Percentiles rank a stretch among this genome's conserved stretches.
Evolutionary conservation across 805 yeast species (phyloP).

Genomic region (Jamesozyma jinghongensis): DNA sequence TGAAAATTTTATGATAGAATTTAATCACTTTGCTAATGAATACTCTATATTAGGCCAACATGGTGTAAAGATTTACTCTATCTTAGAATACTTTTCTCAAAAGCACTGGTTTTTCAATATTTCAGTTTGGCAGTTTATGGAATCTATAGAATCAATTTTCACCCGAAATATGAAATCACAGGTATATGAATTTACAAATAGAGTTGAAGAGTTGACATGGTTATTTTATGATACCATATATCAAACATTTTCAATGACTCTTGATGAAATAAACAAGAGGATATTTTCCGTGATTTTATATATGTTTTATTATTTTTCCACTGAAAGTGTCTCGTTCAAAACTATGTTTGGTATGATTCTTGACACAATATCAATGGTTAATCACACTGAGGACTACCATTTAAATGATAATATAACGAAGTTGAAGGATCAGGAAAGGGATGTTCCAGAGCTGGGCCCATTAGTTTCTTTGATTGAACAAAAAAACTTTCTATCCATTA

Average conservation of each 20-base stretch:
- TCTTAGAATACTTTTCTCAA: slow-evolving; percentile 36
- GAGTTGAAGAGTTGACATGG: slow-evolving; percentile 29
- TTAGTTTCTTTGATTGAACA: not conserved
- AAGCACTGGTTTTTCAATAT: slow-evolving; percentile 53
- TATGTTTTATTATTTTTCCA: slow-evolving; percentile 11
- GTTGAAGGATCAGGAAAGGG: not conserved
- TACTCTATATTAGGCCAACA: slow-evolving; percentile 49
- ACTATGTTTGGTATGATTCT: slow-evolving; percentile 3
- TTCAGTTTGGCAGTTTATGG: slow-evolving; percentile 38
- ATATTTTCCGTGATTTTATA: slow-evolving; percentile 37
- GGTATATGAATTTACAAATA: not conserved
- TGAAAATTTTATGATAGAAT: slow-evolving; percentile 41
- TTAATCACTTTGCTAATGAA: slow-evolving; percentile 39
- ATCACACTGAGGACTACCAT: not conserved
- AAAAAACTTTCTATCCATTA: not conserved
- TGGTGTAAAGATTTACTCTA: slow-evolving; percentile 41
- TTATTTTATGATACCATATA: slow-evolving; percentile 41
- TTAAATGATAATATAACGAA: not conserved
- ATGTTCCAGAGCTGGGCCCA: not conserved
- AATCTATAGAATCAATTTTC: slow-evolving; percentile 30
- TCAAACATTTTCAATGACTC: slow-evolving; percentile 38
- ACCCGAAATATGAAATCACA: slow-evolving; percentile 6
- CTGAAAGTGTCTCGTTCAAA: slow-evolving; percentile 7
- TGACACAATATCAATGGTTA: not conserved
- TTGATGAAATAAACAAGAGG: slow-evolving; percentile 37